phyloP scores from a whole-genome alignment of 345 rosid species.

The Trapa incisa region DNA sequence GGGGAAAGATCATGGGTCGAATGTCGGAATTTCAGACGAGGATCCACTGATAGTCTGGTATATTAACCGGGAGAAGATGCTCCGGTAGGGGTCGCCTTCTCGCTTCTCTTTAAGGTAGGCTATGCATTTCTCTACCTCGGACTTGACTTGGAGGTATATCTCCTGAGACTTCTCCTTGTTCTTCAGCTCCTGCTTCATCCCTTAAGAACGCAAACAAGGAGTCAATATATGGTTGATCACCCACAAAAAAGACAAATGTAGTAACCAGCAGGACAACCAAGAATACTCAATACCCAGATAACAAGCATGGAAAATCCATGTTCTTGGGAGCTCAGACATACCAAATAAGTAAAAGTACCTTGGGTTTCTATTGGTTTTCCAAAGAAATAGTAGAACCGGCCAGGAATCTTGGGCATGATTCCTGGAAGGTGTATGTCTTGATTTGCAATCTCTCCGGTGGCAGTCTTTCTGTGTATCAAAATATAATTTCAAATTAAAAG shows the following conservation, averaged over 20 bases:
- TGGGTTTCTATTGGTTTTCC: constrained; percentile 66
- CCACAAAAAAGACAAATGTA: too few species aligned
- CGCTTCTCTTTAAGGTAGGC: constrained; percentile 47
- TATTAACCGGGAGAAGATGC: constrained; percentile 30
- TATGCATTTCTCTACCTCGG: constrained; percentile 47
- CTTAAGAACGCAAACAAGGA: constrained; percentile 16
- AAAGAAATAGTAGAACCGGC: constrained; percentile 58
- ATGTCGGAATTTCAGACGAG: constrained; percentile 45
- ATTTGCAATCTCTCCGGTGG: constrained; percentile 39
- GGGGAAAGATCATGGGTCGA: constrained; percentile 26
- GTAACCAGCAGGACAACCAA: background rate
- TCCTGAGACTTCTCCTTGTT: constrained; percentile 44
- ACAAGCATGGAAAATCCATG: background rate
- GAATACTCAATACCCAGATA: background rate
- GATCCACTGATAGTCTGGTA: constrained; percentile 39
- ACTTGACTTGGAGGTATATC: constrained; percentile 48
- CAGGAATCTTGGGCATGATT: constrained; percentile 58
- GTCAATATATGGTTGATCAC: background rate
- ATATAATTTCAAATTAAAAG: background rate
- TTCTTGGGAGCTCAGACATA: background rate
- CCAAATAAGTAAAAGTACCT: constrained; percentile 24
- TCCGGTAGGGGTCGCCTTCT: constrained; percentile 58
- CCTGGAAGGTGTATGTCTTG: constrained; percentile 44
- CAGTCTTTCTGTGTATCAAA: constrained; percentile 23
- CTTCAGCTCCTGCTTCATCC: constrained; percentile 32